Percentiles rank a stretch among this genome's conserved stretches.
Evolutionary conservation across 345 rosid genomes (phyloP).

Genomic region (Lagerstroemia speciosa): DNA sequence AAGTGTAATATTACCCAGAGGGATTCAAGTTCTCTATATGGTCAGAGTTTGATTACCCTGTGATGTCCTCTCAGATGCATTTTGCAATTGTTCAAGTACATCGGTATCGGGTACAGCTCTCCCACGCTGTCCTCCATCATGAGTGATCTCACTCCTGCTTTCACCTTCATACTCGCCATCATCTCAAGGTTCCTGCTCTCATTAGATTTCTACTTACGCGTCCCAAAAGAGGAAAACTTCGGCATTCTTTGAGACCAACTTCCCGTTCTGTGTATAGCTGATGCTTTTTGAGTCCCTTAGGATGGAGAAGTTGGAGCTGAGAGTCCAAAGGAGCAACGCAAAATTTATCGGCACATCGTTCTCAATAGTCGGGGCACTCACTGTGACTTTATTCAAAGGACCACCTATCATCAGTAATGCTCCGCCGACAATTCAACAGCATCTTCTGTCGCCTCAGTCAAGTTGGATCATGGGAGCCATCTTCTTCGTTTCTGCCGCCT

Average conservation of each 20-base stretch:
- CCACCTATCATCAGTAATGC: constrained; percentile 1
- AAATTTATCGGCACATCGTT: constrained; percentile 14
- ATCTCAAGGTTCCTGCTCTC: constrained; percentile 20
- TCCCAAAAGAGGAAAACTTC: background rate
- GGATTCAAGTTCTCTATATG: background rate
- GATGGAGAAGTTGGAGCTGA: constrained; percentile 14
- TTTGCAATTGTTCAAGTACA: background rate
- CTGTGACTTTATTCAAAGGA: constrained; percentile 14
- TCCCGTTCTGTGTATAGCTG: background rate
- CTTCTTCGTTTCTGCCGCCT: constrained; percentile 4
- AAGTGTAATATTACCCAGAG: background rate
- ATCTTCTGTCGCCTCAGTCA: background rate
- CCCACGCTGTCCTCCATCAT: constrained; percentile 17
- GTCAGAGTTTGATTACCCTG: background rate
- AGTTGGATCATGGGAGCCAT: constrained; percentile 15
- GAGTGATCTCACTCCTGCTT: constrained; percentile 21
- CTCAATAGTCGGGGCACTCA: constrained; percentile 14
- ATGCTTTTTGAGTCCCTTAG: constrained; percentile 3
- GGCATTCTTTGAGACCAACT: background rate
- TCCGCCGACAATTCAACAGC: background rate
- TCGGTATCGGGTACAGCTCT: constrained; percentile 22
- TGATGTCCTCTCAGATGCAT: background rate
- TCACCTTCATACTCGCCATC: constrained; percentile 20
- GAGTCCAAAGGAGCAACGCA: constrained; percentile 11
- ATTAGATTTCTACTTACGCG: constrained; percentile 15